Evolutionary conservation across 345 rosid species (phyloP).

Genomic region (Eucalyptus caleyi): DNA sequence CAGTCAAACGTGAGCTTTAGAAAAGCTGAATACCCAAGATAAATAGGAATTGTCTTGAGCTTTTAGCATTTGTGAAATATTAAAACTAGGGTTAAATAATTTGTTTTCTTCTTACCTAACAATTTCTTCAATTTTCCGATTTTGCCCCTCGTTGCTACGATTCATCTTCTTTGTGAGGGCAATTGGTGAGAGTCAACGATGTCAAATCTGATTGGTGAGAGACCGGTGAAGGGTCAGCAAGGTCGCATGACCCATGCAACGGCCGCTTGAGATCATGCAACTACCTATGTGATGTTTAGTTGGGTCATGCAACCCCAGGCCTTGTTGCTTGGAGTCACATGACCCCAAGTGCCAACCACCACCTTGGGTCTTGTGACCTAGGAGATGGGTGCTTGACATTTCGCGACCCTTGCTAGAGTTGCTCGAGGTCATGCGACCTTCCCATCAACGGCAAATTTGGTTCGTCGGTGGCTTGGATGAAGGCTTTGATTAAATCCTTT

Average conservation of each 20-base stretch:
- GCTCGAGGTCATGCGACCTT: too few relatives aligned
- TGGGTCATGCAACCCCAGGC: not conserved
- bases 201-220: too few relatives aligned
- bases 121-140: too few relatives aligned
- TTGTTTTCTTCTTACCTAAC: too few relatives aligned
- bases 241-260: not conserved
- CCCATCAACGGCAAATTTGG: fast-evolving
- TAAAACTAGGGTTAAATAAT: too few relatives aligned
- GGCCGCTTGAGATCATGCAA: not conserved
- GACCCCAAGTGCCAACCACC: too few relatives aligned
- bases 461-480: fast-evolving
- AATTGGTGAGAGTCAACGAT: fast-evolving
- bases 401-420: too few relatives aligned
- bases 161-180: too few relatives aligned
- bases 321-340: not conserved
- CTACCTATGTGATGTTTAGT: fast-evolving
- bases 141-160: fast-evolving
- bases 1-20: fast-evolving
- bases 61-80: too few relatives aligned
- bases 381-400: not conserved
- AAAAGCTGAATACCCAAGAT: too few relatives aligned
- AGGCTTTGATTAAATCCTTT: not conserved
- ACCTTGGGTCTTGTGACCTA: too few relatives aligned
- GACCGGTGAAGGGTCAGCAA: fast-evolving
- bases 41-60: too few relatives aligned